These are phyloP conservation scores for Mortierella polycephala DNA, from an alignment of 371 early-diverging fungal genomes.

Conservation along the genomic window DNA sequence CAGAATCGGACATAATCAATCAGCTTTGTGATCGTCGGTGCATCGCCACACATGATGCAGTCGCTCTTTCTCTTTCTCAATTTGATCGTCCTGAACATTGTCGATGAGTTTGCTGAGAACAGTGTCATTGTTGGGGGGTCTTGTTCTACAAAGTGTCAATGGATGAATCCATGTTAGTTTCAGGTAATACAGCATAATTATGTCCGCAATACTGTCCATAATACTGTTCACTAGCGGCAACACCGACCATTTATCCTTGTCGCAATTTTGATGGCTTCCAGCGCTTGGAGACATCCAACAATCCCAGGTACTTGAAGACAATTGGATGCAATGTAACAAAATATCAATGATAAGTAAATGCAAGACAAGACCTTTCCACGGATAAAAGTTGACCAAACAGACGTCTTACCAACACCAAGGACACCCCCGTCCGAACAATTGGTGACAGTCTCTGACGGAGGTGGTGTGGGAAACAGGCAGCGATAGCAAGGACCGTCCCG, in stretches of 20 bases:
- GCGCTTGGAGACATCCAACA: slow-evolving; percentile 95
- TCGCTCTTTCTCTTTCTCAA: slow-evolving; percentile 73
- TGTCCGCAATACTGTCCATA: neutral
- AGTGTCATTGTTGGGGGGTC: slow-evolving; percentile 79
- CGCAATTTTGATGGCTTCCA: slow-evolving; percentile 93
- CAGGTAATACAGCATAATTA: too few species aligned
- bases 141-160: slow-evolving; percentile 16
- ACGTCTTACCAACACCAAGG: slow-evolving; percentile 81
- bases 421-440: slow-evolving; percentile 99
- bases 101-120: slow-evolving; percentile 76
- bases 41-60: slow-evolving; percentile 90
- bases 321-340: neutral
- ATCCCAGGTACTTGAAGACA: slow-evolving; percentile 84
- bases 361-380: neutral
- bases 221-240: neutral
- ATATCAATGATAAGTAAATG: neutral
- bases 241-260: slow-evolving; percentile 56
- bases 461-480: slow-evolving; percentile 95
- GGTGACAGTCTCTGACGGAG: slow-evolving; percentile 87
- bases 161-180: neutral
- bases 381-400: neutral
- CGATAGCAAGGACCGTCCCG: slow-evolving; percentile 96
- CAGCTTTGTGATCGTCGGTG: slow-evolving; percentile 79
- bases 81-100: slow-evolving; percentile 85
- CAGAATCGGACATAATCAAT: slow-evolving; percentile 94